phyloP scores from a whole-genome alignment of 148 eudicot genomes.

The Gaultheria prostrata region DNA sequence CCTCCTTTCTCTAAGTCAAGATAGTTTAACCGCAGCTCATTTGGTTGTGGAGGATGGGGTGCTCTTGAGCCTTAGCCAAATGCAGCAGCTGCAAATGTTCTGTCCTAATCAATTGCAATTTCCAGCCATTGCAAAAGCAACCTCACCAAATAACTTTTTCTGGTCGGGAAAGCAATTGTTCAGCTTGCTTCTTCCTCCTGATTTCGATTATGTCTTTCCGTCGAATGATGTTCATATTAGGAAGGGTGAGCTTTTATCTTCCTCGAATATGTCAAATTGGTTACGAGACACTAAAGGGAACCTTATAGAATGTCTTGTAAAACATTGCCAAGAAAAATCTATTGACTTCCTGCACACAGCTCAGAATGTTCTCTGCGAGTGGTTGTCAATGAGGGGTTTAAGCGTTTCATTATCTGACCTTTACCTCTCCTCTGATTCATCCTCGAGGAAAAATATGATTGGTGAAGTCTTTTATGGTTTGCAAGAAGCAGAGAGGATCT shows the following conservation, averaged over 20 bases:
- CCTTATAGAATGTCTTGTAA: conserved; percentile 52
- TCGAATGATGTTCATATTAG: conserved; percentile 44
- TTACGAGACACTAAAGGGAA: conserved; percentile 60
- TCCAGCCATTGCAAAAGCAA: conserved; percentile 45
- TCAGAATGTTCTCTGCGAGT: conserved; percentile 80
- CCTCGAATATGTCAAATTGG: conserved; percentile 68
- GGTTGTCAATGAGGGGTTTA: conserved; percentile 74
- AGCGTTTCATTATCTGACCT: conserved; percentile 85
- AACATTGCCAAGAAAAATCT: conserved; percentile 42
- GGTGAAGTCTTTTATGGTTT: conserved; percentile 70
- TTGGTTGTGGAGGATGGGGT: conserved; percentile 65
- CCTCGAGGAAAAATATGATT: conserved; percentile 50
- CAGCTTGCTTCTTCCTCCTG: conserved; percentile 66
- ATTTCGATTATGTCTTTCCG: conserved; percentile 49
- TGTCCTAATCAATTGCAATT: conserved; percentile 38
- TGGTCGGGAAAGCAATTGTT: conserved; percentile 85
- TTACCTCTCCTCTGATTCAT: conserved; percentile 62
- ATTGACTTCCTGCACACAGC: conserved; percentile 58
- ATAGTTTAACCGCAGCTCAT: conserved; percentile 81
- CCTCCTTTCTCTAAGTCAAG: conserved; percentile 74
- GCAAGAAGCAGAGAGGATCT: conserved; percentile 61
- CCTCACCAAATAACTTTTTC: conserved; percentile 25
- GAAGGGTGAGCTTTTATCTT: conserved; percentile 62
- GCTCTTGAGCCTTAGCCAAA: conserved; percentile 39
- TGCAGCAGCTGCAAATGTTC: conserved; percentile 80